Base-by-base conservation (phyloP, 2,329 filamentous ascomycete species). In the Xylariaceae sp. region DNA sequence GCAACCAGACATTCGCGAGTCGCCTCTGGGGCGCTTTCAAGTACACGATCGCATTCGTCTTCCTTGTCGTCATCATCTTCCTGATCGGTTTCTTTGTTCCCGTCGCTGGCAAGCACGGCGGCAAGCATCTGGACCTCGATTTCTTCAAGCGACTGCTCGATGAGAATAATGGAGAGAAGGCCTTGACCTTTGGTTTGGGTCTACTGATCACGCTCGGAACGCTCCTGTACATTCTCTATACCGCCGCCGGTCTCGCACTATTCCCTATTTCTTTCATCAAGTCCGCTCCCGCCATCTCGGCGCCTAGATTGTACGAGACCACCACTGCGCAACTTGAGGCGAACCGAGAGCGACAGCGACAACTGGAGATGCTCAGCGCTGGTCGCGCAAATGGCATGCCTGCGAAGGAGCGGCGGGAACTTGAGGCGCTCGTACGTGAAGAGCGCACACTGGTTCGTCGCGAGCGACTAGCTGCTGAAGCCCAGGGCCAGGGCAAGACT, bases 11-110 rank as follows among this genome's bases (percentile, higher is more conserved):
- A 1, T 74, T 88, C 60, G 81, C 80, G 5, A 83, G 85, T 69
- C 84, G 91, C 57, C 82, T 97, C 61, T 88, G 87, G 82, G 87
- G 87, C n/a, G 91, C 94, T 3, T 78, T 90, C 72, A 96, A 95
- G 76, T 97, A 97, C 76, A 97, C 94, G 0, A 76, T 92, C 53
- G 88, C 86, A 61, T 97, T 97, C 73, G 76, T 97, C 51, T 75
- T 87, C 42, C 81, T 97, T 5, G 84, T 94, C 4, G 80, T 92
- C 52, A 84, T 93, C 51, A 78, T 99, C 11, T 96, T 99, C 79
- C 75, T 97, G 17, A 82, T 97, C 34, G 94, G 94, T 49, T 96
- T 97, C 79, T 97, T 99, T 73, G 87, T 95, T 0, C 94, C 94
- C 0, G 86, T 90, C 4, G 87, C 89, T 4, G 88, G 85, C 61